A percentile compares a stretch with the other conserved stretches of the same genome.
Conservation (phyloP, 208 protist species). For the Sergeia podlipaevii region DNA sequence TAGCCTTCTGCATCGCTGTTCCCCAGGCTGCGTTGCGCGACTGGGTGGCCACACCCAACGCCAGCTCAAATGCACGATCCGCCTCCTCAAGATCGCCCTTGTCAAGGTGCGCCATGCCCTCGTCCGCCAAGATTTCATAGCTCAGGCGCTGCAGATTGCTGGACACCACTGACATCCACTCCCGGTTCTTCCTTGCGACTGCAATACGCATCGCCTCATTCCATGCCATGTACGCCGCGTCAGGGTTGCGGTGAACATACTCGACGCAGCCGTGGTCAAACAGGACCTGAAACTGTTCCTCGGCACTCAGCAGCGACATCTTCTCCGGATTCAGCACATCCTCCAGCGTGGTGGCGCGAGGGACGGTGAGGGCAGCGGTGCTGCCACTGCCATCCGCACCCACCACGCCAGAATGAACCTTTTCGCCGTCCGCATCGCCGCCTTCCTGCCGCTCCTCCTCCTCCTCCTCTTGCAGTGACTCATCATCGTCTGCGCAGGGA, state of each 20-base stretch:
- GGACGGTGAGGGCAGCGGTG: not conserved
- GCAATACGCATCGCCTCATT: conserved; percentile 86
- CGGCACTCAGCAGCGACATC: conserved; percentile 29
- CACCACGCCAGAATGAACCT: not conserved
- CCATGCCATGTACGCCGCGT: conserved; percentile 87
- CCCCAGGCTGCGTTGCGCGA: conserved; percentile 86
- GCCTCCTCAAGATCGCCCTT: conserved; percentile 73
- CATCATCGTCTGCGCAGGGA: conserved; percentile 2
- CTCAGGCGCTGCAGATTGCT: conserved; percentile 89
- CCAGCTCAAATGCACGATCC: conserved; percentile 54
- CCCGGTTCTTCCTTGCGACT: conserved; percentile 71
- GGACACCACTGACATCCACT: conserved; percentile 88
- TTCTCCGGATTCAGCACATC: conserved; percentile 19
- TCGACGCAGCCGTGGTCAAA: conserved; percentile 82
- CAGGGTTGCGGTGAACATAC: conserved; percentile 71
- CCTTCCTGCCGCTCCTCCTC: too few species aligned
- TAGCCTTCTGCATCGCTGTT: conserved; percentile 62
- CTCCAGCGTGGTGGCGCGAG: conserved; percentile 16
- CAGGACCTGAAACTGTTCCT: conserved; percentile 71
- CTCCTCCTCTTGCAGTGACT: too few species aligned
- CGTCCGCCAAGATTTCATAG: conserved; percentile 86
- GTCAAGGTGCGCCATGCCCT: conserved; percentile 67
- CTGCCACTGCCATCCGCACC: not conserved
- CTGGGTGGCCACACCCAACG: conserved; percentile 74
- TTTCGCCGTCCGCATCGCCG: not conserved